These are phyloP conservation scores for Ceratocystis diversiconidia DNA, from an alignment of 2,329 filamentous ascomycete genomes.

Conservation along the genomic window DNA sequence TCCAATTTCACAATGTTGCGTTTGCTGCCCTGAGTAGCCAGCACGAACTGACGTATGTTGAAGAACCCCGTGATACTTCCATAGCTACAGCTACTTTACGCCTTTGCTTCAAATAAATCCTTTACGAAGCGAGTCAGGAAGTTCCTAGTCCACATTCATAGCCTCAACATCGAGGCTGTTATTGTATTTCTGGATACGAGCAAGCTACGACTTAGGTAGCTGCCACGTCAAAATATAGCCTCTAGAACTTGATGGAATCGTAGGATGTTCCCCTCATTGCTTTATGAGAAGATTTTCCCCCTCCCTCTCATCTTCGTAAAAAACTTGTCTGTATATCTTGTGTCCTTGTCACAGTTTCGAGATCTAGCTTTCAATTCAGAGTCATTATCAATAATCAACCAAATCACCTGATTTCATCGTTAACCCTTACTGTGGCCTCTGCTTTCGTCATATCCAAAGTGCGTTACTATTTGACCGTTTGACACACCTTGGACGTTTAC, in stretches of 20 bases:
- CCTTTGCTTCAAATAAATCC: background rate
- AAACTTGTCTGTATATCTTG: background rate
- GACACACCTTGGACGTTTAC: background rate
- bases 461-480: background rate
- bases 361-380: background rate
- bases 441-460: background rate
- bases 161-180: background rate
- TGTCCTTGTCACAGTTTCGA: background rate
- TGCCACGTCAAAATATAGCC: background rate
- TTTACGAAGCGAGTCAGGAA: background rate
- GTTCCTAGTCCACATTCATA: background rate
- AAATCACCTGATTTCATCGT: background rate
- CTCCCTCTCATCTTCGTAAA: background rate
- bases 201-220: background rate
- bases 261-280: background rate
- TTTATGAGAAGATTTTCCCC: background rate
- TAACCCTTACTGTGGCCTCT: constrained; percentile 3
- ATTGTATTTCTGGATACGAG: background rate
- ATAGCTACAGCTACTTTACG: background rate
- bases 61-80: background rate
- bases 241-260: background rate
- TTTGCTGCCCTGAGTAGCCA: background rate
- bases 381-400: background rate
- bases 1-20: background rate
- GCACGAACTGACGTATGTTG: background rate